Evolutionary conservation across 2,329 filamentous ascomycete species (phyloP).

Genomic region (Lomentospora prolificans): DNA sequence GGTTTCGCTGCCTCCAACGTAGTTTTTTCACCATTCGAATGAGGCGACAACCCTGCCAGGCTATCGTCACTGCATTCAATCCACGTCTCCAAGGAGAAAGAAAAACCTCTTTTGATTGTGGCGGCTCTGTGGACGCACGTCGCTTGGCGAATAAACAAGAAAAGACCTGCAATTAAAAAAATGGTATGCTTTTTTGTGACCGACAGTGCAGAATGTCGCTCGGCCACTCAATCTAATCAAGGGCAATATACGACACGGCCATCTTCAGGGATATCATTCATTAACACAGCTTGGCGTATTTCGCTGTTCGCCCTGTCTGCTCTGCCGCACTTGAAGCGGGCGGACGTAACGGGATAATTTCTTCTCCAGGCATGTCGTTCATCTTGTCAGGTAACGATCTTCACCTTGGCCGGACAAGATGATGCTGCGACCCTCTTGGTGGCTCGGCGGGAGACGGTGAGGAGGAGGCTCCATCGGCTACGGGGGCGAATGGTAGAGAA

Average conservation of each 20-base stretch:
- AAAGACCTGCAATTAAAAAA: background rate
- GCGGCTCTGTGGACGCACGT: background rate
- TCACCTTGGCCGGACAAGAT: background rate
- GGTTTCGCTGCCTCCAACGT: too few relatives aligned
- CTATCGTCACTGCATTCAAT: too few relatives aligned
- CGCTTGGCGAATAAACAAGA: background rate
- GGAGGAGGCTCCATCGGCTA: background rate
- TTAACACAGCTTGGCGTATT: background rate
- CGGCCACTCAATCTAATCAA: background rate
- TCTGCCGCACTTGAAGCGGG: background rate
- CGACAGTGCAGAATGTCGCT: background rate
- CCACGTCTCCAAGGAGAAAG: too few relatives aligned
- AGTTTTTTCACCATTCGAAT: too few relatives aligned
- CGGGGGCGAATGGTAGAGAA: background rate
- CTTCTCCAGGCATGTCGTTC: background rate
- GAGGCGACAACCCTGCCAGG: too few relatives aligned
- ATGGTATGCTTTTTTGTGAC: background rate
- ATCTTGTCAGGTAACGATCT: background rate
- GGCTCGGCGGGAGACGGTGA: background rate
- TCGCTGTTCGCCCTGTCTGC: background rate
- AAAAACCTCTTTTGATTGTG: too few relatives aligned
- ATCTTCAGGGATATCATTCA: background rate
- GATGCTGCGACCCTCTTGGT: background rate
- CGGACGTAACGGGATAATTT: background rate
- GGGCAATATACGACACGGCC: background rate